A percentile compares a stretch with the other conserved stretches of the same genome.
Evolutionary conservation across 257 asterid species (phyloP).

Genomic region (Solanum virginianum): DNA sequence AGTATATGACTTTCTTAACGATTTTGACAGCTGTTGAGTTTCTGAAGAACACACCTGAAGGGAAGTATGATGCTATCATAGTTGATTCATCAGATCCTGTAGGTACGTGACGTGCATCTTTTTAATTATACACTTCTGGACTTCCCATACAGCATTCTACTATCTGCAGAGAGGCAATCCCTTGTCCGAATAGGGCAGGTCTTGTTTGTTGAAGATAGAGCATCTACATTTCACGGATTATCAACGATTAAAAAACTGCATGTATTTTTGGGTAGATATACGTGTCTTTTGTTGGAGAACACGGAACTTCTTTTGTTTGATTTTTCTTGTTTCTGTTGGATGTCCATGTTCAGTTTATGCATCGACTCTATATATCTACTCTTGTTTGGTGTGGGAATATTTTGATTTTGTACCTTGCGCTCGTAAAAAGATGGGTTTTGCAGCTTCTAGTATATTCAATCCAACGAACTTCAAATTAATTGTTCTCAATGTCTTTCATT

Average conservation of each 20-base stretch:
- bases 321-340: neutral
- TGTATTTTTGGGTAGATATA: neutral
- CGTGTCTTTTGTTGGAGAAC: neutral
- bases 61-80: slow-evolving; percentile 80
- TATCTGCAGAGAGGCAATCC: neutral
- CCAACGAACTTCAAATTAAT: neutral
- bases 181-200: neutral
- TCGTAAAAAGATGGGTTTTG: neutral
- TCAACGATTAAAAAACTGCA: neutral
- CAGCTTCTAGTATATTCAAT: neutral
- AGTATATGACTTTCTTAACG: neutral
- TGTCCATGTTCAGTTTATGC: neutral
- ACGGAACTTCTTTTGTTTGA: neutral
- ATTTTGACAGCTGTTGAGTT: slow-evolving; percentile 64
- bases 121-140: neutral
- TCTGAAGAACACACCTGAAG: slow-evolving; percentile 52
- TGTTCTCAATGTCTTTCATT: neutral
- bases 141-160: neutral
- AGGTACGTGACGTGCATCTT: slow-evolving; percentile 36
- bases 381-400: neutral
- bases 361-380: neutral
- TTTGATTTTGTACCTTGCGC: neutral
- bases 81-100: slow-evolving; percentile 98
- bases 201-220: neutral
- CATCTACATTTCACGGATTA: neutral